Percentiles rank a stretch among this genome's conserved stretches.
Evolutionary conservation across 129 eudicot species (phyloP).

Genomic region (Tagetes erecta): DNA sequence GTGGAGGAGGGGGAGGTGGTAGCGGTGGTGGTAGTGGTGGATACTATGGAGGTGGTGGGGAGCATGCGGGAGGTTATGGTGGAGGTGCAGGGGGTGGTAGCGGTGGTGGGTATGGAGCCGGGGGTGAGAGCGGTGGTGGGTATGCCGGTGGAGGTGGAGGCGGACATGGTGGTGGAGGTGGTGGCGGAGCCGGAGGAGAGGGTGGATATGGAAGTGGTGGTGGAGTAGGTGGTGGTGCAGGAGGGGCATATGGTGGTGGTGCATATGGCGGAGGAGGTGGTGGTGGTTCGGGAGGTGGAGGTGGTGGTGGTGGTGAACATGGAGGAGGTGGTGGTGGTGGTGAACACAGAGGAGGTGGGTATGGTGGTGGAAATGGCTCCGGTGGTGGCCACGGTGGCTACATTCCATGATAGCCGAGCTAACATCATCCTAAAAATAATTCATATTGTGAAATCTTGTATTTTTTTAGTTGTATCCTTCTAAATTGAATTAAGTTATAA

Average conservation of each 20-base stretch:
- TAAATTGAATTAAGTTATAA: slow-evolving; percentile 8
- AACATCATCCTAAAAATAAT: not conserved
- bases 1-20: slow-evolving; percentile 43
- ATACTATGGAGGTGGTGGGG: slow-evolving; percentile 20
- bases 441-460: slow-evolving; percentile 12
- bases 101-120: slow-evolving; percentile 45
- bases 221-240: slow-evolving; percentile 38
- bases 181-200: slow-evolving; percentile 35
- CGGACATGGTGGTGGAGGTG: slow-evolving; percentile 35
- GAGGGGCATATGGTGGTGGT: slow-evolving; percentile 41
- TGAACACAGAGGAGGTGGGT: slow-evolving; percentile 24
- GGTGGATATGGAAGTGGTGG: slow-evolving; percentile 32
- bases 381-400: slow-evolving; percentile 56
- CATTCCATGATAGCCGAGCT: slow-evolving; percentile 31
- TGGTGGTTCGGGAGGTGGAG: slow-evolving; percentile 39
- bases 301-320: slow-evolving; percentile 33
- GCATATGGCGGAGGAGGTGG: slow-evolving; percentile 44
- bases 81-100: slow-evolving; percentile 34
- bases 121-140: slow-evolving; percentile 40
- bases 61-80: slow-evolving; percentile 18
- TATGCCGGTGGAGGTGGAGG: slow-evolving; percentile 44
- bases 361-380: slow-evolving; percentile 40
- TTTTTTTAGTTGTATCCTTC: not conserved
- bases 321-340: slow-evolving; percentile 27
- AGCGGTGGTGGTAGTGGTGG: slow-evolving; percentile 32